Percentiles rank a stretch among this genome's conserved stretches.
phyloP scores from a whole-genome alignment of 2,329 filamentous ascomycete genomes.

The Colletotrichum sp. region DNA sequence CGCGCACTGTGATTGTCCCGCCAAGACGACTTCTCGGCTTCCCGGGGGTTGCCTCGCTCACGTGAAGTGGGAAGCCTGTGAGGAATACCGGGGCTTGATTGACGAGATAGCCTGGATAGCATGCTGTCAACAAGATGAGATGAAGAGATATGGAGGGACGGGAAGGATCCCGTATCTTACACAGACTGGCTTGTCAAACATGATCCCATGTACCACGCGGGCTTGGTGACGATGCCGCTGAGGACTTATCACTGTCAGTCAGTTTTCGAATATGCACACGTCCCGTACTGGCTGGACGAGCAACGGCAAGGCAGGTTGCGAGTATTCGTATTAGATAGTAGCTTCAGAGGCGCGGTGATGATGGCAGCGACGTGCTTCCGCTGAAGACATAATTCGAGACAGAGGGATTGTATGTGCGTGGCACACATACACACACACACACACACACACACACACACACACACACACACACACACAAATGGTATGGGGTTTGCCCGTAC shows the following conservation, averaged over 20 bases:
- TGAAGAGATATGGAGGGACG: neutral
- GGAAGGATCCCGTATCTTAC: neutral
- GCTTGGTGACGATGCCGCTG: neutral
- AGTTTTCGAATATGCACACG: neutral
- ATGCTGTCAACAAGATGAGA: neutral
- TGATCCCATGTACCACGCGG: neutral
- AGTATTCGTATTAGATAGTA: neutral
- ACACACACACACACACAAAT: neutral
- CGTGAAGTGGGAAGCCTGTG: conserved; percentile 18
- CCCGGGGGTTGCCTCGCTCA: conserved; percentile 3
- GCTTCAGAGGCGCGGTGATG: neutral
- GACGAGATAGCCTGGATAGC: neutral
- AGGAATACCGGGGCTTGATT: neutral
- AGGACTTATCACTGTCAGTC: neutral
- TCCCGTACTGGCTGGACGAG: neutral
- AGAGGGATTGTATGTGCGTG: neutral
- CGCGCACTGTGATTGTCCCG: conserved; percentile 19
- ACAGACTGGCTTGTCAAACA: neutral
- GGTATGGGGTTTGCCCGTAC: neutral
- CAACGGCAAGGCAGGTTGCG: neutral
- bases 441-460: too few species aligned
- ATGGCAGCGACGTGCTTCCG: neutral
- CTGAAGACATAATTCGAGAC: neutral
- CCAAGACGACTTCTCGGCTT: conserved; percentile 12
- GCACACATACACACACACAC: neutral